Percentiles rank a stretch among this genome's conserved stretches.
These are phyloP conservation scores for Dictyostelium purpureum DNA, from an alignment of 78 protist species.

Conservation along the genomic window DNA sequence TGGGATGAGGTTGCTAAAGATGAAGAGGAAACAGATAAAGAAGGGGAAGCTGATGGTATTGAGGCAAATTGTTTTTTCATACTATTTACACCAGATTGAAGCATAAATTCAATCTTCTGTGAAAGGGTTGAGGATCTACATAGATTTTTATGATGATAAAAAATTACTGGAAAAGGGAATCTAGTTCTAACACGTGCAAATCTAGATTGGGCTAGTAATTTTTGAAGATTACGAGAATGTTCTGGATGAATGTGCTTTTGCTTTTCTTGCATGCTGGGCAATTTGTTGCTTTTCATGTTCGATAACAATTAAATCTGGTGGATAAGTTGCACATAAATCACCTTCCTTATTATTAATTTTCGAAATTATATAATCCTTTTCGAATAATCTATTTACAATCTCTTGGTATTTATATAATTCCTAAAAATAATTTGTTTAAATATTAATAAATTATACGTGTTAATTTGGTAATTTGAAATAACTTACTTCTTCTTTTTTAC, in stretches of 20 bases:
- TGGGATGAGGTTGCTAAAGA: neutral
- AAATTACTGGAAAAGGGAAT: conserved; percentile 75
- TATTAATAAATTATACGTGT: neutral
- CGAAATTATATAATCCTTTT: conserved; percentile 38
- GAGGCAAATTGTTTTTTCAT: conserved; percentile 53
- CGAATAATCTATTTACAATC: conserved; percentile 32
- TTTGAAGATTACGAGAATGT: conserved; percentile 17
- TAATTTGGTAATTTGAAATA: neutral
- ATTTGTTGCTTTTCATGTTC: conserved; percentile 6
- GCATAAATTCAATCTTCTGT: conserved; percentile 66
- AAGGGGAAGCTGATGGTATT: neutral
- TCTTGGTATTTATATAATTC: conserved; percentile 54
- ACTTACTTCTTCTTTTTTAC: conserved; percentile 53
- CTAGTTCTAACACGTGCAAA: conserved; percentile 69
- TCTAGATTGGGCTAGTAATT: conserved; percentile 39
- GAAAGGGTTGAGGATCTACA: conserved; percentile 77
- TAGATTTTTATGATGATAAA: conserved; percentile 52
- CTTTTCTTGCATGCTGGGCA: conserved; percentile 17
- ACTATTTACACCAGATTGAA: conserved; percentile 77
- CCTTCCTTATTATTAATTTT: conserved; percentile 62
- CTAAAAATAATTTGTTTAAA: neutral
- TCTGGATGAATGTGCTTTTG: neutral
- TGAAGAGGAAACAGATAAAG: neutral
- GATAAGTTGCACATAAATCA: conserved; percentile 73
- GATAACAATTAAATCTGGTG: conserved; percentile 62